These are phyloP conservation scores for Eucalyptus rudis DNA, from an alignment of 345 rosid genomes.

Conservation along the genomic window DNA sequence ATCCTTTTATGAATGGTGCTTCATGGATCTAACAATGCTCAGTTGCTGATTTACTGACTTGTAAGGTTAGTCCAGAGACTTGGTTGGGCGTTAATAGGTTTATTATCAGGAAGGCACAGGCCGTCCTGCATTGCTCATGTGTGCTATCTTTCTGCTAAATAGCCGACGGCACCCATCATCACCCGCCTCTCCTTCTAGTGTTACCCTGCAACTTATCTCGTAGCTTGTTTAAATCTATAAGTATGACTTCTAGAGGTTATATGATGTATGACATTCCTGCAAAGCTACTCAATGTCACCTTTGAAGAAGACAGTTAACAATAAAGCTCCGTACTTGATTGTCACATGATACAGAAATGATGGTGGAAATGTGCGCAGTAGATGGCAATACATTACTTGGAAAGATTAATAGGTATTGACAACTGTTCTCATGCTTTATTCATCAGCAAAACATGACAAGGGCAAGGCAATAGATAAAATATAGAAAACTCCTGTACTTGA, in stretches of 20 bases:
- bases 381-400: not conserved
- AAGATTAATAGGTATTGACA: not conserved
- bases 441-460: not conserved
- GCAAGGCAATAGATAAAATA: not conserved
- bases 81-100: not conserved
- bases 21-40: not conserved
- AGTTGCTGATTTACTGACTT: not conserved
- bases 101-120: not conserved
- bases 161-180: not conserved
- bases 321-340: not conserved
- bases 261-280: not conserved
- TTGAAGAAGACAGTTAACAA: not conserved
- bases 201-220: not conserved
- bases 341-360: not conserved
- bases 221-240: not conserved
- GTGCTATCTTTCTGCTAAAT: not conserved
- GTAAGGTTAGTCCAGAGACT: not conserved
- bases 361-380: not conserved
- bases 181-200: not conserved
- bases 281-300: not conserved
- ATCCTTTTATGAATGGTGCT: not conserved
- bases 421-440: not conserved
- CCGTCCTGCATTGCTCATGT: accelerated
- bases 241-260: not conserved
- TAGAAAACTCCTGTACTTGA: not conserved